These are phyloP conservation scores for Actinidia chinensis DNA, from an alignment of 179 eudicot genomes.

Conservation along the genomic window DNA sequence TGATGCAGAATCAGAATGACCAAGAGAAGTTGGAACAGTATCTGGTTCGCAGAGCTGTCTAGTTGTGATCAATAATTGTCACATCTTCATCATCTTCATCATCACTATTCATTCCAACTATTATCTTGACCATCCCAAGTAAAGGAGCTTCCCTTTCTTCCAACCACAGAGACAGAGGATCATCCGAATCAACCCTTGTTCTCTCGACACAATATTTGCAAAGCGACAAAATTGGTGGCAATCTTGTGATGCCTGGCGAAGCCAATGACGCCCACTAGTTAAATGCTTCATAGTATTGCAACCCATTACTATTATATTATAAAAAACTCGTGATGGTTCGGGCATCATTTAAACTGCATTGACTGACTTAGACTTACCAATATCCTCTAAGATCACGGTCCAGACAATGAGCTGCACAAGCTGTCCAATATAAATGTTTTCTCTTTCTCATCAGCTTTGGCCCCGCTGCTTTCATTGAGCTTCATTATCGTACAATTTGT, in stretches of 20 bases:
- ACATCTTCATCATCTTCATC: no score
- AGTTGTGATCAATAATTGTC: no score
- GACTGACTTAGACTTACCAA: neutral
- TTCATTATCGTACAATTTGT: neutral
- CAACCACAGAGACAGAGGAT: no score
- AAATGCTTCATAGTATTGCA: neutral
- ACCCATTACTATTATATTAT: neutral
- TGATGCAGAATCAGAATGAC: no score
- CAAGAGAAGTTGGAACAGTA: no score
- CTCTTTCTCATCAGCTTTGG: neutral
- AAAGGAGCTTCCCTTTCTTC: no score
- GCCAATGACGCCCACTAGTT: neutral
- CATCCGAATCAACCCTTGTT: neutral
- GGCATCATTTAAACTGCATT: neutral
- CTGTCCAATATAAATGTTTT: neutral
- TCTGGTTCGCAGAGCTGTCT: no score
- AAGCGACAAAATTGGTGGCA: no score
- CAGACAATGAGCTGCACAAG: neutral
- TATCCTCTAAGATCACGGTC: neutral
- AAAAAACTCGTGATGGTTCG: neutral
- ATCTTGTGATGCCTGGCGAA: neutral
- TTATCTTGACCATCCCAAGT: no score
- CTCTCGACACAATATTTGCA: neutral
- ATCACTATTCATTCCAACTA: no score
- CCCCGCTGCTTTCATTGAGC: neutral